Evolutionary conservation across 768 basidiomycete genomes (phyloP), one percentile per base, ranked within the genome.

Genomic region (Termitomyces sp.): DNA sequence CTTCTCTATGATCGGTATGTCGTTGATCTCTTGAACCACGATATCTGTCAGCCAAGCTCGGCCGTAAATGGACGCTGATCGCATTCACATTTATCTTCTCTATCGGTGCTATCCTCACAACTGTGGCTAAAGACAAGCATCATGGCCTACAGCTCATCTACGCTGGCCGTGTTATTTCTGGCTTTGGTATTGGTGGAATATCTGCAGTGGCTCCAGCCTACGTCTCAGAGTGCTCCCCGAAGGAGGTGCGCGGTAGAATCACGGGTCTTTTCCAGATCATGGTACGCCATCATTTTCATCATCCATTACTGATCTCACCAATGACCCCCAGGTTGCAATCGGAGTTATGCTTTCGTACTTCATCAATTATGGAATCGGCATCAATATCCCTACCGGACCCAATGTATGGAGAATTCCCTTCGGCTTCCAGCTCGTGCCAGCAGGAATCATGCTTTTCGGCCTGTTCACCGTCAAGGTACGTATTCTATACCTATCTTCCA

Each of bases 281-380:
- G 82, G 91, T 81, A 35, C 25, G 70, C 48, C 7, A 15, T 49
- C 13, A 44, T 36, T 9, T 1, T 46, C 20, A 1, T 12, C 9
- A 13, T 47, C 10, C 31, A 23, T 4, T 46, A 18, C n/a, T 35
- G 10, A 11, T 32, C 16, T 56, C 29, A 39, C 10, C 5, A n/a
- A 13, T 13, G 5, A 13, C 15, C 2, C n/a, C 55, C n/a, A 78
- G 76, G 76, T 90, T 20, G 88, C 90, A 22, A 74, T 83, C 47
- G 92, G 91, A 50, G 91, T 91, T 57, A 91, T 92, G 84, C 74
- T 94, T 54, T 89, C 86, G 0, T 91, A 91, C 68, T 91, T 89
- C 67, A 76, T 90, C 60, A 89, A 91, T 63, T 80, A 76, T 43
- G 88, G 86, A 7, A 78, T 88, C 45, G 75, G 79, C 25, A 59